Percentiles rank a stretch among this genome's conserved stretches.
phyloP scores from a whole-genome alignment of 768 basidiomycete species.

The Rubroboletus pulcherrimus region DNA sequence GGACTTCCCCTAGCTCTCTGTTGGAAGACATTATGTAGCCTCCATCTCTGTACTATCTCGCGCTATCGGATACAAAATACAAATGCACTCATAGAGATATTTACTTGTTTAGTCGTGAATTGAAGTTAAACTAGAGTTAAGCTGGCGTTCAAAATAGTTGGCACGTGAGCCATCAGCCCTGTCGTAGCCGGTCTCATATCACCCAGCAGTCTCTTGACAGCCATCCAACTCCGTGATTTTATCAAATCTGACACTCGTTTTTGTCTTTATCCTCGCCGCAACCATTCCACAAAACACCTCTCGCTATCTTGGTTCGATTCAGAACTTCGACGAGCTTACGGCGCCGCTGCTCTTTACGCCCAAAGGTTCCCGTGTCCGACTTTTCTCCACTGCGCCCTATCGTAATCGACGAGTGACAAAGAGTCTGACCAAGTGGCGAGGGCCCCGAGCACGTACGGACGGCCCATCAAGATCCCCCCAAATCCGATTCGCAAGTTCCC shows the following conservation, averaged over 20 bases:
- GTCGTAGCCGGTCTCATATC: constrained; percentile 2
- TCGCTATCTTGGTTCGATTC: background rate
- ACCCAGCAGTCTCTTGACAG: background rate
- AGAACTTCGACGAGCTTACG: constrained; percentile 4
- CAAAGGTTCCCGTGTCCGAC: constrained; percentile 3
- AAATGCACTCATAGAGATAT: constrained; percentile 19
- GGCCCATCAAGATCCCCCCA: background rate
- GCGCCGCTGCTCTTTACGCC: constrained; percentile 2
- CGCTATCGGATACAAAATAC: constrained; percentile 14
- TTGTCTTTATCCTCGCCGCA: background rate
- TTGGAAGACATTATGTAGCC: constrained; percentile 32
- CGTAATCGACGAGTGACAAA: constrained; percentile 18
- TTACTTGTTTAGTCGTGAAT: background rate
- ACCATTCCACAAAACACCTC: background rate
- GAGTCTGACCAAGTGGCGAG: constrained; percentile 4
- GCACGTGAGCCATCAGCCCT: constrained; percentile 11
- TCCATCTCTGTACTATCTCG: constrained; percentile 24
- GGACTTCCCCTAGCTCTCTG: constrained; percentile 23
- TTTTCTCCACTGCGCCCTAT: constrained; percentile 20
- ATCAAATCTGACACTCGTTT: background rate
- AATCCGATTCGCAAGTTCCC: background rate
- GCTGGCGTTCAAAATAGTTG: background rate
- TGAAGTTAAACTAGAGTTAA: constrained; percentile 10
- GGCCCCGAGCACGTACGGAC: background rate
- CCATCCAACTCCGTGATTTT: background rate